Base-by-base conservation (phyloP, 2,329 filamentous ascomycete genomes). In the Cryphonectria carpinicola region DNA sequence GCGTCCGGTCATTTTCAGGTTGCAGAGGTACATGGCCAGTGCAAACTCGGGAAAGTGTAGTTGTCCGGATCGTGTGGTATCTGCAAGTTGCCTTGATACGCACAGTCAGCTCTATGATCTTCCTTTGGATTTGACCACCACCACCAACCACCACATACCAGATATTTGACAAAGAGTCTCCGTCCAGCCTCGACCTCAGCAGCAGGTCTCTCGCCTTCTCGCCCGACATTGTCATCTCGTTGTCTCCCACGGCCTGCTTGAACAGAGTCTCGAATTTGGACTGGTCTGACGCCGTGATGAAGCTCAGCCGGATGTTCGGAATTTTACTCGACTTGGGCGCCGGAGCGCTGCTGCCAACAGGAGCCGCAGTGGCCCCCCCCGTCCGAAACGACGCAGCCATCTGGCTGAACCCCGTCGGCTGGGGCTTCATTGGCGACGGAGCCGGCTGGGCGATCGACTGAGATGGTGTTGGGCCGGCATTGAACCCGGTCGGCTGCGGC, bases 41-140 rank as follows among this genome's bases (percentile, higher is more conserved):
- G 96, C 96, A 75, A 99, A 99, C 82, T 99, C 96, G 58, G 96
- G 96, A 79, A 99, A 99, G 78, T 98, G 92, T 43, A 99, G 88
- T 81, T 98, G 95, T 62, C 96, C 96, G 19, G 95, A 96, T 80
- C 97, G 95, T 64, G 96, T 99, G 13, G 96, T 98, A 82, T 99
- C 96, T 63, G 94, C 93, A 32, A 99, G 84, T 28, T 94, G 94
- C 94, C 93, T 95, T 74, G 49, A 67, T 32, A 28, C 19, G n/a
- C 39, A 65, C 2, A 5, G 19, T 73, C 64, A 73, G 72, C 54
- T 35, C 39, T 49, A 2, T 25, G 17, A 11, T 43, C 17, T 22
- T 28, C 28, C 19, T 17, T 13, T 22, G 35, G 6, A 28, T 22
- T 35, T 1, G 41, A 6, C 4, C 37, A 39, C 37, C 10, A 11